Conservation (phyloP, 768 basidiomycete species). For the Psilocybe cyanescens region DNA sequence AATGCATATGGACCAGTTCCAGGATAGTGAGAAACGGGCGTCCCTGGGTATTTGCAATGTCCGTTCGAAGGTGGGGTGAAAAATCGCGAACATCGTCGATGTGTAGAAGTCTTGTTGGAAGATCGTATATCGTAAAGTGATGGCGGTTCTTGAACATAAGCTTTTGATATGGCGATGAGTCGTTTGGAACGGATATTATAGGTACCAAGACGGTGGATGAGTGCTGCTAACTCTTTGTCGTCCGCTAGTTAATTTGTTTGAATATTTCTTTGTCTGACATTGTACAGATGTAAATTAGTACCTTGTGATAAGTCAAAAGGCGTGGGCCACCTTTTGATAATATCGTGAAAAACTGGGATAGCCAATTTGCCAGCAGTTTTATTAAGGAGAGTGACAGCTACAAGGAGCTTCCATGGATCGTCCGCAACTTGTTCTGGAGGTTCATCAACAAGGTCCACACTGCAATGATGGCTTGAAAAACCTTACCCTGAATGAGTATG, state of each 20-base stretch:
- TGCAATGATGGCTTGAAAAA: background rate
- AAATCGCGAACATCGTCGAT: slow-evolving; percentile 14
- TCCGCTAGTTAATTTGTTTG: slow-evolving; percentile 36
- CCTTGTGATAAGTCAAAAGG: slow-evolving; percentile 59
- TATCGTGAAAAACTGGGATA: slow-evolving; percentile 63
- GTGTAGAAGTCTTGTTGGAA: slow-evolving; percentile 28
- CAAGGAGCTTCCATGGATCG: slow-evolving; percentile 71
- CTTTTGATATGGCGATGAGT: slow-evolving; percentile 55
- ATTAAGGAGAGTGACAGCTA: slow-evolving; percentile 71
- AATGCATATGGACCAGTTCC: slow-evolving; percentile 74
- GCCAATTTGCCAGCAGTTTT: slow-evolving; percentile 67
- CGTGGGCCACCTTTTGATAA: slow-evolving; percentile 62
- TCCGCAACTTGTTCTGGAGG: slow-evolving; percentile 45
- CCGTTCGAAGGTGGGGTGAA: slow-evolving; percentile 19
- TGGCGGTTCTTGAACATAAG: slow-evolving; percentile 52
- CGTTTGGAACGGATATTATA: slow-evolving; percentile 59
- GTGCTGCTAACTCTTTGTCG: slow-evolving; percentile 42
- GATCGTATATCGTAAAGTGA: slow-evolving; percentile 33
- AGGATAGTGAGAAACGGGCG: slow-evolving; percentile 59
- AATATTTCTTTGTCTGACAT: background rate
- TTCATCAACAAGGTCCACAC: background rate
- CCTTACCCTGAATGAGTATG: slow-evolving; percentile 42
- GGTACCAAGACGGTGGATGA: slow-evolving; percentile 61
- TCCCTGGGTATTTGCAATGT: slow-evolving; percentile 40
- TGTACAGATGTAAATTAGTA: slow-evolving; percentile 23